Base-by-base conservation (phyloP, 805 yeast genomes). In the Yamadazyma kitorensis region DNA sequence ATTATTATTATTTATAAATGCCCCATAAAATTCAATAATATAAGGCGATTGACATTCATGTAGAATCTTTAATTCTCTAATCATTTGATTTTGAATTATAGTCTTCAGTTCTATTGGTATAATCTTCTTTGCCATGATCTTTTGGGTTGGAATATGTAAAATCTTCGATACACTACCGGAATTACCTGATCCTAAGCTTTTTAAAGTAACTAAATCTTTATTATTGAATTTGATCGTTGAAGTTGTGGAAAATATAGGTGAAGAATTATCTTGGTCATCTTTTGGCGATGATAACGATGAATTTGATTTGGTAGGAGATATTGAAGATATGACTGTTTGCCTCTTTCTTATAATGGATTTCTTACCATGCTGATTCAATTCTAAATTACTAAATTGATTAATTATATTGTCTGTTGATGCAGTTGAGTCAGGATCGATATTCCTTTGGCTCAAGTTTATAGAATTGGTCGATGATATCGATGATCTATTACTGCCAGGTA, bases 131-230 rank as follows among this genome's bases (percentile, higher is more conserved):
- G 98, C 98, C 87, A 93, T 85, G 19, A 82, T 75, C 39, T 80
- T 81, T 42, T 88, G 86, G 7, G 91, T 80, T 8, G 98, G 96
- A 4, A 86, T 73, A 58, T 93, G 98, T 33, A 87, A 62, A 9
- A 88, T 94, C 52, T 89, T 87, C 29, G 83, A 68, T 3, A 93
- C 99, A 2, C 87, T 80, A 2, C 99, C 99, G 9, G 96, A 87
- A 54, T 86, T 89, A 9, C 99, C 99, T 18, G 86, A 74, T 7
- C 99, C 99, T 32, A 93, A 68, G 41, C 79, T 80, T 40, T 86
- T 80, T 33, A 93, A 56, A 21, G 80, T 76, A 11, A 88, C 76
- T 17, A 93, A 59, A 51, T 93, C 96, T 27, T 78, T 78, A 43
- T 54, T 61, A 33, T 55, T 52, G 21, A 67, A 48, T 27, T 49